Evolutionary conservation across 2,329 filamentous ascomycete species (phyloP).

Genomic region (Alternaria conjuncta): DNA sequence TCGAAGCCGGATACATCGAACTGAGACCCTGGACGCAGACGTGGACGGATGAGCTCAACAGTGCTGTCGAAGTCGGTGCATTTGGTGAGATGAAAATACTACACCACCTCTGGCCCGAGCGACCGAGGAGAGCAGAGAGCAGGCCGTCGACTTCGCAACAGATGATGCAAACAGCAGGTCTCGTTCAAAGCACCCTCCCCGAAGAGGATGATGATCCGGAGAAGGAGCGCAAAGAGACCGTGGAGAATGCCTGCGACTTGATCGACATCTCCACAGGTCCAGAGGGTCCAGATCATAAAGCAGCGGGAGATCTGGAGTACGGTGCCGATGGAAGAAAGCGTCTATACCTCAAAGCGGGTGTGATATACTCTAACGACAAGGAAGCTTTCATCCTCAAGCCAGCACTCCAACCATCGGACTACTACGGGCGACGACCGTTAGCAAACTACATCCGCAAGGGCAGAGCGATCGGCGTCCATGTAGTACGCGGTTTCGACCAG

Average conservation of each 20-base stretch:
- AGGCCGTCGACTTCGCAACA: slow-evolving; percentile 49
- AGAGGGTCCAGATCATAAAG: slow-evolving; percentile 56
- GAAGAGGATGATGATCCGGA: slow-evolving; percentile 51
- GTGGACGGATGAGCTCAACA: slow-evolving; percentile 89
- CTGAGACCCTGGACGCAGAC: slow-evolving; percentile 88
- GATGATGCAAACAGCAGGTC: slow-evolving; percentile 32
- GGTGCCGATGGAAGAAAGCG: slow-evolving; percentile 57
- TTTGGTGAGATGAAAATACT: slow-evolving; percentile 90
- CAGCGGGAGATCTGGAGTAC: slow-evolving; percentile 51
- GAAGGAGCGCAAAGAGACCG: slow-evolving; percentile 51
- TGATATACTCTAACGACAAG: slow-evolving; percentile 80
- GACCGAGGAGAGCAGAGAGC: slow-evolving; percentile 61
- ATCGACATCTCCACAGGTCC: slow-evolving; percentile 57
- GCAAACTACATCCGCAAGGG: slow-evolving; percentile 83
- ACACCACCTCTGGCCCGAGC: slow-evolving; percentile 79
- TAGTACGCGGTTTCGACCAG: slow-evolving; percentile 88
- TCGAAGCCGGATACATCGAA: slow-evolving; percentile 89
- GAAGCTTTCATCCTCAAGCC: slow-evolving; percentile 88
- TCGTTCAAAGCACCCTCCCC: slow-evolving; percentile 43
- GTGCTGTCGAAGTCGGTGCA: slow-evolving; percentile 87
- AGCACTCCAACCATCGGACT: slow-evolving; percentile 81
- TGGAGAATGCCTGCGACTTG: slow-evolving; percentile 55
- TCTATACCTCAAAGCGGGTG: slow-evolving; percentile 76
- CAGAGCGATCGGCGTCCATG: slow-evolving; percentile 78
- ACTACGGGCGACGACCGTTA: slow-evolving; percentile 81